phyloP scores from a whole-genome alignment of 345 rosid species.

The Eucalyptus erythrocorys region DNA sequence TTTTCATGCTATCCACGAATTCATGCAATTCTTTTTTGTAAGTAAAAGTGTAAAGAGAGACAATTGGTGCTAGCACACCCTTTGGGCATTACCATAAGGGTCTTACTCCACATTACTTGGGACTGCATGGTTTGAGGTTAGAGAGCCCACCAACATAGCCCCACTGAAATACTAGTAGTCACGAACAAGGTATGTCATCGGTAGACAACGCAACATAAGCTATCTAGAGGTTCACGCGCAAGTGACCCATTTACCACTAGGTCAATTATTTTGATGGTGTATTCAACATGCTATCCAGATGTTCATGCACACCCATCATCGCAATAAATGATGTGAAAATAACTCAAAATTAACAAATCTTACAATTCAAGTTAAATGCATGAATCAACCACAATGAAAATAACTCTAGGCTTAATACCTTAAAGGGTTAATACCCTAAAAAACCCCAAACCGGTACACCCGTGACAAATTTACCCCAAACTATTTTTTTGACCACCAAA shows the following conservation, averaged over 20 bases:
- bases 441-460: fast-evolving
- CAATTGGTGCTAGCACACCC: background rate
- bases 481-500: no score
- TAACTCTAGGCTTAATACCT: fast-evolving
- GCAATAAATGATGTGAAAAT: background rate
- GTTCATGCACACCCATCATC: background rate
- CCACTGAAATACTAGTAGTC: background rate
- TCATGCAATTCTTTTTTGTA: background rate
- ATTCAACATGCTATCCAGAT: background rate
- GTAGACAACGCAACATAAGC: background rate
- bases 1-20: background rate
- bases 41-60: background rate
- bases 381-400: no score
- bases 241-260: background rate
- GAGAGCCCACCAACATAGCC: background rate
- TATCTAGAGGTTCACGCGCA: background rate
- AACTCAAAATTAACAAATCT: background rate
- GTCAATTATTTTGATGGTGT: background rate
- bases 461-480: fast-evolving
- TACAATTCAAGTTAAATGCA: background rate
- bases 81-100: background rate
- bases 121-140: background rate
- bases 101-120: background rate
- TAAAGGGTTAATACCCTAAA: fast-evolving
- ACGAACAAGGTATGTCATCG: background rate